Conservation (phyloP, 1,139 yeast species). For the Taphrina wiesneri region DNA sequence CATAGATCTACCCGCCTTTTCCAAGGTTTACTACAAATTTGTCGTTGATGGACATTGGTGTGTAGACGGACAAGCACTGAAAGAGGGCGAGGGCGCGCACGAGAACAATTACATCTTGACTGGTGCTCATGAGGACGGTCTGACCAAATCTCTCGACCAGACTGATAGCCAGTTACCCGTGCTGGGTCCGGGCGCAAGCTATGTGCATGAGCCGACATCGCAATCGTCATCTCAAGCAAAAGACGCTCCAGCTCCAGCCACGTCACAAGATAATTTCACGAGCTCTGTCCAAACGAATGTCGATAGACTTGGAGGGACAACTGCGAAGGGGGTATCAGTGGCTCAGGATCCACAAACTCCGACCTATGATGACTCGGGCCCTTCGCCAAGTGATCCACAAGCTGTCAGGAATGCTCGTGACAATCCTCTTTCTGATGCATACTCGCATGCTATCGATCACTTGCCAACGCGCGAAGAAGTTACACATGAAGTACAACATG, state of each 20-base stretch:
- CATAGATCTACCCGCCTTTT: slow-evolving; percentile 18
- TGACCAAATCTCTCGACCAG: background rate
- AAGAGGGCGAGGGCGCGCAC: slow-evolving; percentile 32
- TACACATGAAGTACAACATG: slow-evolving; percentile 15
- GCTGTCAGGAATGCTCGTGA: slow-evolving; percentile 23
- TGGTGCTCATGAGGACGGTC: background rate
- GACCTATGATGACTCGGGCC: slow-evolving; percentile 15
- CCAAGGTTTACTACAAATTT: slow-evolving; percentile 26
- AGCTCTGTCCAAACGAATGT: background rate
- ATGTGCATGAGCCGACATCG: slow-evolving; percentile 1
- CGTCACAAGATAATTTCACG: slow-evolving; percentile 1
- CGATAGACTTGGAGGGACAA: background rate
- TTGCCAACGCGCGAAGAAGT: slow-evolving; percentile 10
- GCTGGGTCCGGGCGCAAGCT: slow-evolving; percentile 13
- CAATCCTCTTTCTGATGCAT: background rate
- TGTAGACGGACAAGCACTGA: slow-evolving; percentile 18
- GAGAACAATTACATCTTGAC: slow-evolving; percentile 26
- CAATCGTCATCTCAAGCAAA: background rate
- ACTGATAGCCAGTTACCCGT: background rate
- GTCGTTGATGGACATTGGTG: slow-evolving; percentile 32
- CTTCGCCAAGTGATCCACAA: slow-evolving; percentile 17
- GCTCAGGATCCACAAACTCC: background rate
- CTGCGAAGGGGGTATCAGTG: background rate
- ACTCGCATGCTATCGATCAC: background rate
- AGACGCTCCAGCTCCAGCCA: background rate